A percentile compares a stretch with the other conserved stretches of the same genome.
Evolutionary conservation across 1,139 yeast genomes (phyloP).

Genomic region (Zygosaccharomyces sapae): DNA sequence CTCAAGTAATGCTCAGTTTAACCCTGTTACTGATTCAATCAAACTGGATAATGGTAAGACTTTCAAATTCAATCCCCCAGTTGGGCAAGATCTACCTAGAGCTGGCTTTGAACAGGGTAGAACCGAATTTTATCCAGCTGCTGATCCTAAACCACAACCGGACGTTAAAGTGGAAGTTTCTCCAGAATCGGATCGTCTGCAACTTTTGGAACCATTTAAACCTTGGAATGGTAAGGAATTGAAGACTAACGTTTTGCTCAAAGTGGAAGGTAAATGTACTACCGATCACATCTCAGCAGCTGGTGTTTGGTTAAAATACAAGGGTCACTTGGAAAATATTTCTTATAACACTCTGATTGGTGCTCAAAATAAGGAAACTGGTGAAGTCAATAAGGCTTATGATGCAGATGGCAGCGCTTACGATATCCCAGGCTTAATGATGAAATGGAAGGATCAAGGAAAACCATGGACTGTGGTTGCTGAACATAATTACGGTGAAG

Average conservation of each 20-base stretch:
- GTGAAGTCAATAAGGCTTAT: conserved; percentile 86
- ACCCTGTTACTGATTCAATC: conserved; percentile 79
- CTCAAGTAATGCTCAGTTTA: conserved; percentile 83
- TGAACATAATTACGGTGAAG: conserved; percentile 98
- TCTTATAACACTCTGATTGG: conserved; percentile 94
- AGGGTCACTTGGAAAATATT: conserved; percentile 94
- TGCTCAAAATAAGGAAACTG: conserved; percentile 94
- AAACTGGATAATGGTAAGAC: conserved; percentile 57
- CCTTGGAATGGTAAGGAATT: conserved; percentile 85
- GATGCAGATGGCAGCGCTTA: conserved; percentile 76
- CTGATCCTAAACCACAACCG: conserved; percentile 68
- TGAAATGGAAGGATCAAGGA: conserved; percentile 80
- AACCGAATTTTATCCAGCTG: conserved; percentile 76
- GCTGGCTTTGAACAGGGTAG: conserved; percentile 81
- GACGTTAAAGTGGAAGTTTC: conserved; percentile 67
- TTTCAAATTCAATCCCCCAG: conserved; percentile 71
- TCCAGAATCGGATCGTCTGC: conserved; percentile 75
- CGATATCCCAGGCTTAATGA: conserved; percentile 95
- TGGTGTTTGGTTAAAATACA: conserved; percentile 98
- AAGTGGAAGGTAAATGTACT: conserved; percentile 96
- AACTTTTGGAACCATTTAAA: conserved; percentile 80
- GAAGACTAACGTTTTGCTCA: conserved; percentile 67
- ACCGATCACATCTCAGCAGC: conserved; percentile 99
- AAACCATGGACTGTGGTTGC: conserved; percentile 95
- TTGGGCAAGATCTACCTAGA: conserved; percentile 80